These are phyloP conservation scores for Colletotrichum siamense DNA, from an alignment of 2,329 filamentous ascomycete genomes.

Conservation along the genomic window DNA sequence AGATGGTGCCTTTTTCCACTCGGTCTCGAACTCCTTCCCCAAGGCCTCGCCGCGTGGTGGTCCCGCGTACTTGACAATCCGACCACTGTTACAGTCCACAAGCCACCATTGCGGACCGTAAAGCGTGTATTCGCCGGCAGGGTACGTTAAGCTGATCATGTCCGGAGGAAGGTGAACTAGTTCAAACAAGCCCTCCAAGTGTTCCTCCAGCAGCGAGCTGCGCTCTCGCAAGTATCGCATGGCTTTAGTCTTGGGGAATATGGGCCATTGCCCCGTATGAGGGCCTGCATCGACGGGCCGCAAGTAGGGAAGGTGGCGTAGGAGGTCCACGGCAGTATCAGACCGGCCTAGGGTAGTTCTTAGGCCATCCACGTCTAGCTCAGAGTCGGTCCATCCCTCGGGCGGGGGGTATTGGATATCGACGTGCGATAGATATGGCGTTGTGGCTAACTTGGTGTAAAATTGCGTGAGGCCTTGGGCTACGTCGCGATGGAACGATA, in stretches of 20 bases:
- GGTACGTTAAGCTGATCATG: neutral
- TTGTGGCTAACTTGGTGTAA: neutral
- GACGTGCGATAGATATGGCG: neutral
- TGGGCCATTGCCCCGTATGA: neutral
- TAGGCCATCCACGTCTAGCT: neutral
- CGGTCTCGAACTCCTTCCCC: neutral
- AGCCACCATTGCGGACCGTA: conserved; percentile 7
- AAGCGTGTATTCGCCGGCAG: neutral
- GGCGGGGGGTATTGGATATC: neutral
- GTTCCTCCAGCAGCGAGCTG: neutral
- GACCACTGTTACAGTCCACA: neutral
- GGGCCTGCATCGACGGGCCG: neutral
- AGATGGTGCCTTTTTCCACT: neutral
- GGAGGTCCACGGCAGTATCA: neutral
- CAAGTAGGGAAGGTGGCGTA: neutral
- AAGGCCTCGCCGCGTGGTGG: neutral
- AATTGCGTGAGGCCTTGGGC: neutral
- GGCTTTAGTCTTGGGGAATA: neutral
- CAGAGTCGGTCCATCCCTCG: neutral
- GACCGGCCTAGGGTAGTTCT: neutral
- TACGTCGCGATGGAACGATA: neutral
- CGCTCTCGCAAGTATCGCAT: neutral
- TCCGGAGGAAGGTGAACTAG: neutral
- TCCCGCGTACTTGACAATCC: neutral
- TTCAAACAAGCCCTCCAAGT: neutral